Conservation (phyloP, 345 rosid species). For the Aegle marmelos region DNA sequence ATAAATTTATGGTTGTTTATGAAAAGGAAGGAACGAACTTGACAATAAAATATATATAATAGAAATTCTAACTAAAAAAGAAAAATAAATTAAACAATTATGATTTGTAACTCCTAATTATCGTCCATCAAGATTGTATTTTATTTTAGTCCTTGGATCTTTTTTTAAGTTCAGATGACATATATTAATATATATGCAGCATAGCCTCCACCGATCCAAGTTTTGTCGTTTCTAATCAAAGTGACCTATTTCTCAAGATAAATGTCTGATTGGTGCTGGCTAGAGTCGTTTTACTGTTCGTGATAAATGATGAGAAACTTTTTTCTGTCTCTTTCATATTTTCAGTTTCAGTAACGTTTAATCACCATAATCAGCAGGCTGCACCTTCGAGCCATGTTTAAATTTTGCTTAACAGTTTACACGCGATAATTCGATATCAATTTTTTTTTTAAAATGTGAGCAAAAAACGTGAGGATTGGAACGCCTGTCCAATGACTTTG, state of each 20-base stretch:
- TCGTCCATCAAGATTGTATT: neutral
- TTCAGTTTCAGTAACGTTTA: neutral
- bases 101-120: neutral
- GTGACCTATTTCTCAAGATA: neutral
- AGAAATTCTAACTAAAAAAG: too few species aligned
- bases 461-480: too few species aligned
- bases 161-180: neutral
- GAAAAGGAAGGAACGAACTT: too few species aligned
- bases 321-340: neutral
- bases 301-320: neutral
- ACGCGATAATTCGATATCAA: too few species aligned
- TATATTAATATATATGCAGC: neutral
- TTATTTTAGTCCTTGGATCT: neutral
- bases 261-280: neutral
- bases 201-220: neutral
- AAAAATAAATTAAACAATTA: neutral
- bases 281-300: neutral
- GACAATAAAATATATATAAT: too few species aligned
- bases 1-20: too few species aligned
- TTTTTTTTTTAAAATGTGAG: too few species aligned
- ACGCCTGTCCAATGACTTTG: too few species aligned
- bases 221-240: neutral
- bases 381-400: too few species aligned
- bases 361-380: too few species aligned
- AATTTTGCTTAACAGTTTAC: too few species aligned